Percentiles rank a stretch among this genome's conserved stretches.
Conservation (phyloP, 2,329 filamentous ascomycete species). For the Corynespora cassiicola region DNA sequence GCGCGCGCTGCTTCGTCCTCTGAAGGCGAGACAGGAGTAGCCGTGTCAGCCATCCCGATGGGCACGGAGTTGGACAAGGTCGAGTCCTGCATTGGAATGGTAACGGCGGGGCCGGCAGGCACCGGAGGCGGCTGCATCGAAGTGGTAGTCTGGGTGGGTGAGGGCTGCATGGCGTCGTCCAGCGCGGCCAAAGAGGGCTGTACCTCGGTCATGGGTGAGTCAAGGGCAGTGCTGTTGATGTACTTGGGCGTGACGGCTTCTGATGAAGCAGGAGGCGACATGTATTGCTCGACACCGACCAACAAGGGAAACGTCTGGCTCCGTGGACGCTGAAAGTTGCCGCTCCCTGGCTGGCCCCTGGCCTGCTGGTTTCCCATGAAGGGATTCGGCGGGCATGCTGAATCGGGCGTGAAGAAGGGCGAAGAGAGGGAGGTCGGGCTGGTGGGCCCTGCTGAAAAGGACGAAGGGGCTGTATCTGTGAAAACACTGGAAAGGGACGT, state of each 20-base stretch:
- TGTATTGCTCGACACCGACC: constrained; percentile 64
- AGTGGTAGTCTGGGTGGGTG: constrained; percentile 43
- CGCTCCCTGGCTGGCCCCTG: constrained; percentile 54
- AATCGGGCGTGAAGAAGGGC: constrained; percentile 80
- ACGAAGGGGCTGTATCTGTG: constrained; percentile 69
- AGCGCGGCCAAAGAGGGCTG: constrained; percentile 45
- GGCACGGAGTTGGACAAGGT: constrained; percentile 16
- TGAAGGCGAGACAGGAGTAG: constrained; percentile 67
- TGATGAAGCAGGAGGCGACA: constrained; percentile 57
- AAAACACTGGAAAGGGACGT: constrained; percentile 73
- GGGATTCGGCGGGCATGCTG: constrained; percentile 64
- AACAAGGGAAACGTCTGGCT: constrained; percentile 86
- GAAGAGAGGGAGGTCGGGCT: constrained; percentile 77
- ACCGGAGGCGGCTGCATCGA: constrained; percentile 56
- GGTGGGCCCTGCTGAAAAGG: constrained; percentile 72
- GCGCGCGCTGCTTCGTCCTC: constrained; percentile 87
- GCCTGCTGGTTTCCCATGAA: constrained; percentile 66
- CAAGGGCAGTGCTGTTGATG: constrained; percentile 53
- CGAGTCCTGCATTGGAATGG: constrained; percentile 21
- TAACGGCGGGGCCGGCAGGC: constrained; percentile 47
- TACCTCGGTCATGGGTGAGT: constrained; percentile 59
- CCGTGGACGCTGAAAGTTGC: constrained; percentile 75
- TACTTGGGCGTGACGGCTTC: constrained; percentile 64
- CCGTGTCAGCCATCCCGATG: constrained; percentile 32
- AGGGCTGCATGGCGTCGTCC: constrained; percentile 48